phyloP scores from a whole-genome alignment of 805 yeast genomes.

The Metschnikowia baotianmanensis region DNA sequence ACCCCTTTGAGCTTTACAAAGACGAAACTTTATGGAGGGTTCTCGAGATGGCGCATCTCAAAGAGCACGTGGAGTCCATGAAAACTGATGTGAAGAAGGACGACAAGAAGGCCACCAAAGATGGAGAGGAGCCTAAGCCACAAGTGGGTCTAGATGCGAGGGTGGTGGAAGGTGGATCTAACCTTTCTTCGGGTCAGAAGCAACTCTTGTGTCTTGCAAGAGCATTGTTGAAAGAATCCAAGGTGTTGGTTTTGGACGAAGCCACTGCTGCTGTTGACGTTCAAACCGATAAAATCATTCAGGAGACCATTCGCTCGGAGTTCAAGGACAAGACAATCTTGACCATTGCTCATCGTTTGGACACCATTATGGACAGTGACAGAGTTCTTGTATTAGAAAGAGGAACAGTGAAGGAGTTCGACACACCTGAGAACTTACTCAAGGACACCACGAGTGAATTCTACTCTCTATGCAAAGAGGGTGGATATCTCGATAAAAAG shows the following conservation, averaged over 20 bases:
- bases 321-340: constrained; percentile 26
- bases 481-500: constrained; percentile 28
- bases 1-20: constrained; percentile 36
- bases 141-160: constrained; percentile 23
- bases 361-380: constrained; percentile 29
- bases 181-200: constrained; percentile 26
- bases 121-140: constrained; percentile 11
- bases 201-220: constrained; percentile 27
- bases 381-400: constrained; percentile 24
- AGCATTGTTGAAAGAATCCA: constrained; percentile 21
- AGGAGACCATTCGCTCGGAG: constrained; percentile 25
- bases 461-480: constrained; percentile 49
- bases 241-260: constrained; percentile 23
- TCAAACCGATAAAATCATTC: constrained; percentile 28
- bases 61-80: constrained; percentile 35
- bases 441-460: constrained; percentile 44
- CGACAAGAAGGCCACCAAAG: constrained; percentile 3
- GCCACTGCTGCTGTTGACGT: constrained; percentile 27
- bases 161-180: constrained; percentile 26
- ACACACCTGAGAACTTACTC: constrained; percentile 48
- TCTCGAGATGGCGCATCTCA: constrained; percentile 42
- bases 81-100: constrained; percentile 18
- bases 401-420: constrained; percentile 25
- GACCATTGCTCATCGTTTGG: constrained; percentile 30
- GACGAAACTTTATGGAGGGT: constrained; percentile 43